phyloP scores from a whole-genome alignment of 1,284 basidiomycete genomes.

The Tilletia walkeri region DNA sequence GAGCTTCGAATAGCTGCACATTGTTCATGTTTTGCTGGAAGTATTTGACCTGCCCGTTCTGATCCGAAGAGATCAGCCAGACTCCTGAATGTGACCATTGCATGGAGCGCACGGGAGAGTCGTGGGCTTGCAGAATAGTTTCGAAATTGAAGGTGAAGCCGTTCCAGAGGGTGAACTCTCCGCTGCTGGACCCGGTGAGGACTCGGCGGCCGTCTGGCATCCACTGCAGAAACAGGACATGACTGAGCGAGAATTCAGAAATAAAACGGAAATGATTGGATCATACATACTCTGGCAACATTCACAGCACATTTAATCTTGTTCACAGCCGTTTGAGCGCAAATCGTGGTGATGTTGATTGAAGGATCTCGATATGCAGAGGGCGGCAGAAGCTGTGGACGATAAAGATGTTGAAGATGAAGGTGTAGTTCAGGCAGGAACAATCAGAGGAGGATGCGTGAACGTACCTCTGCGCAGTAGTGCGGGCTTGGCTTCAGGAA shows the following conservation, averaged over 20 bases:
- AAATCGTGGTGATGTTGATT: slow-evolving; percentile 88
- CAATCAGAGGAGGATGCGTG: neutral
- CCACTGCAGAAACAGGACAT: slow-evolving; percentile 66
- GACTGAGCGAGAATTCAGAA: slow-evolving; percentile 4
- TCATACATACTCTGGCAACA: slow-evolving; percentile 74
- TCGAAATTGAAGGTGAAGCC: slow-evolving; percentile 99
- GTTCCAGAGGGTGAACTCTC: slow-evolving; percentile 99
- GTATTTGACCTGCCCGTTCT: slow-evolving; percentile 92
- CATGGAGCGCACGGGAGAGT: slow-evolving; percentile 85
- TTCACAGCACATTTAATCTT: slow-evolving; percentile 97
- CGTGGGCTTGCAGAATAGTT: slow-evolving; percentile 95
- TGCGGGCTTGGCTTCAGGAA: slow-evolving; percentile 39
- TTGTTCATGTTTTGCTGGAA: slow-evolving; percentile 99
- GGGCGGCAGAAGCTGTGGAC: slow-evolving; percentile 78
- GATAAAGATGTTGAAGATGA: neutral
- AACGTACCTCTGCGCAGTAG: slow-evolving; percentile 29
- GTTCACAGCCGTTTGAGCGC: slow-evolving; percentile 96
- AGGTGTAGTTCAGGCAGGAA: neutral
- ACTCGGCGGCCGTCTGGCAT: slow-evolving; percentile 90
- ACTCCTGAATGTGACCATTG: slow-evolving; percentile 85
- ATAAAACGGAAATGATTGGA: neutral
- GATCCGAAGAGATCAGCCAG: slow-evolving; percentile 88
- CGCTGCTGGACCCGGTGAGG: slow-evolving; percentile 90
- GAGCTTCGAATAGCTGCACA: slow-evolving; percentile 84
- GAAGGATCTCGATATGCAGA: slow-evolving; percentile 84